These are phyloP conservation scores for Euryodendron excelsum DNA, from an alignment of 148 eudicot species.

Conservation along the genomic window DNA sequence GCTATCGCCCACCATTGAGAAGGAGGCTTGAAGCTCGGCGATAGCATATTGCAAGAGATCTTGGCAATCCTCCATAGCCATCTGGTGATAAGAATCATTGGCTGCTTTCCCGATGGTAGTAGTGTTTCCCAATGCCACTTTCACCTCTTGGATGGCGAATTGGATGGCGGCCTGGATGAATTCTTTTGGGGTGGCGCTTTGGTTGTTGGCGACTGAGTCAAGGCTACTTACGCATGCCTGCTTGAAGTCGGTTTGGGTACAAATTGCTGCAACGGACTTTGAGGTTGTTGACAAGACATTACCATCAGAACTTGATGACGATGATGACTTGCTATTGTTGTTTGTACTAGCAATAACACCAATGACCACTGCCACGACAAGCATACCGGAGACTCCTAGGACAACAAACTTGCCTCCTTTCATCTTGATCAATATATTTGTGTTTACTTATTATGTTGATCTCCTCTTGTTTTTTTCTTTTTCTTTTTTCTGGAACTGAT, in stretches of 20 bases:
- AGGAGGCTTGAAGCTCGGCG: slow-evolving; percentile 31
- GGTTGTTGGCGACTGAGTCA: slow-evolving; percentile 24
- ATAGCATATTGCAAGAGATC: slow-evolving; percentile 40
- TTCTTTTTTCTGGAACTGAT: too few species aligned
- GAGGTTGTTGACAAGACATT: slow-evolving; percentile 26
- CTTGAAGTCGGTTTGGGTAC: slow-evolving; percentile 48
- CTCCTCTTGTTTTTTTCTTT: neutral
- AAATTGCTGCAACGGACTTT: slow-evolving; percentile 39
- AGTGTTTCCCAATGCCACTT: slow-evolving; percentile 21
- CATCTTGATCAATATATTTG: neutral
- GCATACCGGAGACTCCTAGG: slow-evolving; percentile 31
- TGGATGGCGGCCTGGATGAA: slow-evolving; percentile 33
- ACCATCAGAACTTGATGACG: neutral
- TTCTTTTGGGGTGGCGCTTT: slow-evolving; percentile 44
- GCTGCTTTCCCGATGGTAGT: slow-evolving; percentile 15
- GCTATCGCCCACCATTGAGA: slow-evolving; percentile 11
- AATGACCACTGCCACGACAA: slow-evolving; percentile 39
- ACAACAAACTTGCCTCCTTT: slow-evolving; percentile 41
- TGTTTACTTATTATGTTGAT: too few species aligned
- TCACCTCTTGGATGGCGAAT: slow-evolving; percentile 33
- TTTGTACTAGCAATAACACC: slow-evolving; percentile 20
- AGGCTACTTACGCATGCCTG: slow-evolving; percentile 42
- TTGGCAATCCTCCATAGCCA: slow-evolving; percentile 56
- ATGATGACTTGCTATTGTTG: neutral
- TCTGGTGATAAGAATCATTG: slow-evolving; percentile 23